Percentiles rank a stretch among this genome's conserved stretches.
Conservation (phyloP, 106 monocot species). For the Posidonia australis region DNA sequence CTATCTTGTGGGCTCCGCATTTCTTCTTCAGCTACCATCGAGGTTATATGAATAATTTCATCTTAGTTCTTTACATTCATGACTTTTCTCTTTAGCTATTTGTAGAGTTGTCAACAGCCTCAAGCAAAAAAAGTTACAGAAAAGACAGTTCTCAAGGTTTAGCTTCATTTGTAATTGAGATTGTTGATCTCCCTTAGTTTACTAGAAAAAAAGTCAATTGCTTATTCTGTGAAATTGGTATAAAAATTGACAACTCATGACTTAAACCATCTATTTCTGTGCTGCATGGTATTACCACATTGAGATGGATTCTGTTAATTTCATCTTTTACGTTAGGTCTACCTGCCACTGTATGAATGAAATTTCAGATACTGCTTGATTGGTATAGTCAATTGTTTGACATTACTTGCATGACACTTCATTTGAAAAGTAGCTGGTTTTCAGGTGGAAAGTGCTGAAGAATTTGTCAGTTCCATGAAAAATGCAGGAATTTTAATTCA, state of each 20-base stretch:
- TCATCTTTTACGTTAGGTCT: background rate
- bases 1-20: slow-evolving; percentile 80
- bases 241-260: no score
- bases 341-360: background rate
- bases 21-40: slow-evolving; percentile 43
- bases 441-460: slow-evolving; percentile 76
- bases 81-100: no score
- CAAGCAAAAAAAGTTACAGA: no score
- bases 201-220: no score
- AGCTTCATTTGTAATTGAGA: no score
- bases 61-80: background rate
- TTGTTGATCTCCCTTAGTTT: no score
- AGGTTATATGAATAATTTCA: slow-evolving; percentile 26
- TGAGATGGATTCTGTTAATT: no score
- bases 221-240: no score
- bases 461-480: slow-evolving; percentile 36
- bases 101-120: no score
- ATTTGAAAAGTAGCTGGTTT: slow-evolving; percentile 4
- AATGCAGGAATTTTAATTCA: slow-evolving; percentile 65
- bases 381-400: background rate
- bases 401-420: background rate
- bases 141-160: no score
- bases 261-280: no score
- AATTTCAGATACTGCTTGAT: background rate
- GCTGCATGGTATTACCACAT: no score